Evolutionary conservation across 2,329 filamentous ascomycete species (phyloP), one percentile per base, ranked within the genome.

Genomic region (Dactylellina leptospora): DNA sequence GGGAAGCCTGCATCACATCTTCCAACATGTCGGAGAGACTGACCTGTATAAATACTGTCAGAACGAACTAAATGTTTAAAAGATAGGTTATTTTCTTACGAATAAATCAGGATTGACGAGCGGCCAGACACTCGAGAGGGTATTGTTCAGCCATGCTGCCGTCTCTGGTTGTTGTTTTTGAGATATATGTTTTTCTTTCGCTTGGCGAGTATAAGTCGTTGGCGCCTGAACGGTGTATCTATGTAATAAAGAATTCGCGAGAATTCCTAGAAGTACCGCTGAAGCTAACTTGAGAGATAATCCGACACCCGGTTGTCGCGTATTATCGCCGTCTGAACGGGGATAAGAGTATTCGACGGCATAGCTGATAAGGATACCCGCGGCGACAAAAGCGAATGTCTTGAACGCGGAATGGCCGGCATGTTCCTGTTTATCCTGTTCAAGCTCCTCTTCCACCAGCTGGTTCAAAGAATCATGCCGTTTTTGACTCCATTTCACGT

Each of bases 1-100:
- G 80, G 6, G 87, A 90, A 1, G 89, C 89, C 80, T 92, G 90
- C 90, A 92, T 92, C 50, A 92, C 87, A 78, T 92, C 90, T 79
- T 92, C 90, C 2, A 92, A 83, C 25, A 86, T 89, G 76, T 92
- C 89, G 0, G 86, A 84, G 1, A 68, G 28, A 11, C 44, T 59
- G n/a, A 58, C 48, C 48, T 53, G 13, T 33, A 53, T n/a, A 23
- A 9, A 22, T 20, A 28, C 2, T 53, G 3, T 20, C 3, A 10
- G 28, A 20, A n/a, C 10, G 11, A 30, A 30, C 22, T 22, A 91
- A 6, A 5, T 2, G 16, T n/a, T n/a, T n/a, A n/a, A n/a, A n/a
- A n/a, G n/a, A n/a, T n/a, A 23, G 42, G 78, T 30, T n/a, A 40
- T 40, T 40, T 40, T 4, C 85, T 86, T 0, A 85, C 83, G 75